Conservation (phyloP, 2,329 filamentous ascomycete genomes). For the Cladosporium sp. region DNA sequence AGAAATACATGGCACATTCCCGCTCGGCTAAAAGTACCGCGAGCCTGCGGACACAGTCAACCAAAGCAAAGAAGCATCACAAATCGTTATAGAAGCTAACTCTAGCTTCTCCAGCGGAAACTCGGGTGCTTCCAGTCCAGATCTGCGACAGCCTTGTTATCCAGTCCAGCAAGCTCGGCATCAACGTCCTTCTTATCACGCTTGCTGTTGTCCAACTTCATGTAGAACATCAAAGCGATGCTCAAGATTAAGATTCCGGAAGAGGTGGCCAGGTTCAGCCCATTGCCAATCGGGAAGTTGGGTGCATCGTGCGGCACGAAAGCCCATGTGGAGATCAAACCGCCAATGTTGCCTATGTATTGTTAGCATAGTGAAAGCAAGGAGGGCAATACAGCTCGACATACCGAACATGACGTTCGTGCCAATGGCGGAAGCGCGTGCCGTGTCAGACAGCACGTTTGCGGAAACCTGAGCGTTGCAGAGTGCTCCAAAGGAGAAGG, state of each 20-base stretch:
- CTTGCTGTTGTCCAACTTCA: conserved; percentile 63
- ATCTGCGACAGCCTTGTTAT: conserved; percentile 57
- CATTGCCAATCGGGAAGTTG: conserved; percentile 70
- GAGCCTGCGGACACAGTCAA: not conserved
- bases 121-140: conserved; percentile 68
- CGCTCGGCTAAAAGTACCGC: not conserved
- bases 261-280: conserved; percentile 67
- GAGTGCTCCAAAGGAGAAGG: conserved; percentile 65
- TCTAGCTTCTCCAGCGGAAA: conserved; percentile 51
- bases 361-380: not conserved
- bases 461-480: conserved; percentile 68
- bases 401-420: conserved; percentile 65
- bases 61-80: not conserved
- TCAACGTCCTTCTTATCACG: conserved; percentile 59
- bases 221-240: conserved; percentile 59
- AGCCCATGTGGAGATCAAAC: conserved; percentile 35
- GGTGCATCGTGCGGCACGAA: conserved; percentile 62
- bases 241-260: conserved; percentile 57
- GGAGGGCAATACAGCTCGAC: not conserved
- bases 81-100: not conserved
- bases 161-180: conserved; percentile 57
- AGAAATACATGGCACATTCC: not conserved
- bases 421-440: conserved; percentile 66
- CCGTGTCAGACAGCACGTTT: conserved; percentile 72
- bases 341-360: conserved; percentile 65